These are phyloP conservation scores for Arthrocladium fulminans DNA, from an alignment of 2,329 filamentous ascomycete genomes.

Conservation along the genomic window DNA sequence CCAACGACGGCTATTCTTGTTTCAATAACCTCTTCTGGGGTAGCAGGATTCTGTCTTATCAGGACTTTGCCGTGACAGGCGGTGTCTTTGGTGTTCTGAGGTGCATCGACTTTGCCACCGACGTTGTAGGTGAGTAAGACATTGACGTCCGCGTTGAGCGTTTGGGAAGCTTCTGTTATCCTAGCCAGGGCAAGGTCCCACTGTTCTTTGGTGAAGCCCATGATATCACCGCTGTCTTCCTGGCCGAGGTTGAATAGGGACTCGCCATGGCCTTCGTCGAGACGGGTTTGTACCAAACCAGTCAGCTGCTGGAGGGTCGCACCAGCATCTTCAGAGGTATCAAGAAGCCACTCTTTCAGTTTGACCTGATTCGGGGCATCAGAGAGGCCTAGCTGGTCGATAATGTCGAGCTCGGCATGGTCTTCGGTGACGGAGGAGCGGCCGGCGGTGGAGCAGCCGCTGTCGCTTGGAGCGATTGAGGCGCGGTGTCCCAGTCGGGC, in stretches of 20 bases:
- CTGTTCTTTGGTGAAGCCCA: conserved; percentile 63
- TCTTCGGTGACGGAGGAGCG: conserved; percentile 45
- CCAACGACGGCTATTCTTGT: conserved; percentile 94
- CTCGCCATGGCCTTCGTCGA: conserved; percentile 81
- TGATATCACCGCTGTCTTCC: conserved; percentile 79
- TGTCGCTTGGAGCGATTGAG: conserved; percentile 32
- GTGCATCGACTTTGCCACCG: conserved; percentile 64
- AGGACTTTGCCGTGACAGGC: conserved; percentile 79
- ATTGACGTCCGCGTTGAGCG: conserved; percentile 63
- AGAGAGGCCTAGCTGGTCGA: conserved; percentile 66
- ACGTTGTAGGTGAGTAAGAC: conserved; percentile 86
- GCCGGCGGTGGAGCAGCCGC: conserved; percentile 32
- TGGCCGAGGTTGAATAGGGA: conserved; percentile 84
- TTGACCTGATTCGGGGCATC: conserved; percentile 60
- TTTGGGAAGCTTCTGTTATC: conserved; percentile 56
- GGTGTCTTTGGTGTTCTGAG: conserved; percentile 57
- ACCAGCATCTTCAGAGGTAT: conserved; percentile 45
- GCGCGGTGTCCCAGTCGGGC: conserved; percentile 36
- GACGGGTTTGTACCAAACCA: conserved; percentile 55
- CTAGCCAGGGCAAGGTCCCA: conserved; percentile 65
- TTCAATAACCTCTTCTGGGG: conserved; percentile 82
- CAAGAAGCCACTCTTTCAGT: conserved; percentile 68
- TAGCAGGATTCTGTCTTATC: conserved; percentile 63
- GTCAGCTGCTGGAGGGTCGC: conserved; percentile 55
- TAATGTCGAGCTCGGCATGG: conserved; percentile 81